Evolutionary conservation across 1,139 yeast species (phyloP), one percentile per base, ranked within the genome.

Genomic region (Sugiyamaella castrensis): DNA sequence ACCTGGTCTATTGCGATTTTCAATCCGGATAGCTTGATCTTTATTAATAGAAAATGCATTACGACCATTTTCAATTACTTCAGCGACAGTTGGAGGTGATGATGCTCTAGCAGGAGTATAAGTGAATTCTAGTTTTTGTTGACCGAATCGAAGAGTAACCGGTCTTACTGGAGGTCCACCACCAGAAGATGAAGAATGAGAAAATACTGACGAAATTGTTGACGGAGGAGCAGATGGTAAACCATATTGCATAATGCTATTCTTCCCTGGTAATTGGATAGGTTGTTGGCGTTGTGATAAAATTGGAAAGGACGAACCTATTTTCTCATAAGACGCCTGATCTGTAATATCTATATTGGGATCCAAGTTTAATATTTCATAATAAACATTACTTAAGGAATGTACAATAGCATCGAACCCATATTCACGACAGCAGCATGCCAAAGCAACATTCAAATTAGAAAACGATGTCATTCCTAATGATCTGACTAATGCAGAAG

Each of bases 401-500:
- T 74, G 73, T 56, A 84, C 68, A 24, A 82, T 73, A 1, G 75
- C 66, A 60, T 87, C 89, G 62, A 87, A 85, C 1, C 95, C 95
- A 69, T 83, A 87, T 65, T 86, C 95, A 58, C 81, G 83, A 34
- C 84, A 76, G 54, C 89, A 78, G 12, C 83, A 81, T 1, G 95
- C 95, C 27, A 87, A 61, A 24, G 84, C 64, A 28, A 83, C 76
- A 57, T 76, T 76, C 41, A 87, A 70, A 0, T 81, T 80, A 4
- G 75, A 67, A 39, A 75, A 76, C 47, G 80, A 80, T 47, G 66
- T 70, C 19, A 74, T 58, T 11, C 67, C 59, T 15, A 67, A 60
- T 11, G 61, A 53, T 13, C 59, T 57, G 38, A 71, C 74, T 2
- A 61, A 44, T 2, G 59, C 55, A 13, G 52, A 38, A 9, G 51